A percentile compares a stretch with the other conserved stretches of the same genome.
phyloP scores from a whole-genome alignment of 768 basidiomycete species.

The Strobilomyces dryophilus region DNA sequence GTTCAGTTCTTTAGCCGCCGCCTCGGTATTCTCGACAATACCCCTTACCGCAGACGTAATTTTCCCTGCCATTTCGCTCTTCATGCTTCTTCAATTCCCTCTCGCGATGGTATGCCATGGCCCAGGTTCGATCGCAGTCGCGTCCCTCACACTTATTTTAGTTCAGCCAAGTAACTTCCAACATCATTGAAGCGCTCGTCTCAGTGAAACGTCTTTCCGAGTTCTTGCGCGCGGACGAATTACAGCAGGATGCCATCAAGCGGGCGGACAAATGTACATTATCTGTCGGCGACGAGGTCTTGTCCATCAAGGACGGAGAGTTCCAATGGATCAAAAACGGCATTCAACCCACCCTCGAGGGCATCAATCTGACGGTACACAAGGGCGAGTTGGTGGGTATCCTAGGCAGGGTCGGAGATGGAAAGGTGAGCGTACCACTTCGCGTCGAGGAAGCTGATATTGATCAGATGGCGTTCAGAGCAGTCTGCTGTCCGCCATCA shows the following conservation, averaged over 20 bases:
- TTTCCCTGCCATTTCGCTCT: conserved; percentile 92
- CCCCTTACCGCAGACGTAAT: conserved; percentile 89
- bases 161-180: conserved; percentile 71
- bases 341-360: conserved; percentile 63
- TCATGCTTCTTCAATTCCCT: conserved; percentile 85
- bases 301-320: conserved; percentile 70
- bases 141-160: conserved; percentile 22
- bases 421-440: conserved; percentile 55
- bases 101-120: conserved; percentile 62
- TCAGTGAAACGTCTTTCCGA: conserved; percentile 73
- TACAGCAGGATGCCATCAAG: conserved; percentile 74
- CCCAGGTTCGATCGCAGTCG: not conserved
- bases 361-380: conserved; percentile 65
- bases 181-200: conserved; percentile 82
- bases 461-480: conserved; percentile 38
- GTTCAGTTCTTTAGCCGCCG: conserved; percentile 77
- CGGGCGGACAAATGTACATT: conserved; percentile 41
- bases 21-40: conserved; percentile 52
- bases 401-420: conserved; percentile 85
- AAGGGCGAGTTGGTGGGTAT: conserved; percentile 86
- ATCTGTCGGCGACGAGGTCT: conserved; percentile 59
- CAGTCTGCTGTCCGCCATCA: conserved; percentile 71
- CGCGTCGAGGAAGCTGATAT: not conserved
- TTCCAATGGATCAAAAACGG: conserved; percentile 71
- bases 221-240: conserved; percentile 75